A percentile compares a stretch with the other conserved stretches of the same genome.
phyloP scores from a whole-genome alignment of 129 eudicot genomes.

The Deinandra increscens region DNA sequence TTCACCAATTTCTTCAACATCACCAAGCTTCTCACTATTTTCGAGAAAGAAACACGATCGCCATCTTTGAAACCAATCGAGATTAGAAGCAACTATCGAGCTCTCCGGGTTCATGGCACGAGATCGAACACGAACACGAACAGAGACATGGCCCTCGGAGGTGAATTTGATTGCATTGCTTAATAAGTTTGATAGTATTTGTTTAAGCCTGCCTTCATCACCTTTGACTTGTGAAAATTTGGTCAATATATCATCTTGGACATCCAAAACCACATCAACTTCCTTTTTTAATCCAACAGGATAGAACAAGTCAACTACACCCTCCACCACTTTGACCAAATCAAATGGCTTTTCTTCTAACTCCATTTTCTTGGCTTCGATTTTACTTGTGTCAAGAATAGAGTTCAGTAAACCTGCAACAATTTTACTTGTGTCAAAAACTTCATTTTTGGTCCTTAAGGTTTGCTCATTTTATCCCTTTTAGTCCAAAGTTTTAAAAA shows the following conservation, averaged over 20 bases:
- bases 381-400: constrained; percentile 66
- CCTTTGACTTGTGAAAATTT: constrained; percentile 63
- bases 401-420: constrained; percentile 54
- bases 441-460: too few relatives aligned
- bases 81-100: constrained; percentile 29
- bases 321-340: constrained; percentile 53
- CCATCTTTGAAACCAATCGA: constrained; percentile 21
- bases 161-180: constrained; percentile 89
- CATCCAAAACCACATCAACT: constrained; percentile 66
- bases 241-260: constrained; percentile 46
- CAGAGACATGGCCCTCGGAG: constrained; percentile 60
- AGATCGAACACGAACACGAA: constrained; percentile 59
- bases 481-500: too few relatives aligned
- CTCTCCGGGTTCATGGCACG: constrained; percentile 46
- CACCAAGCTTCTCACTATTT: constrained; percentile 12
- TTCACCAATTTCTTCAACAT: constrained; percentile 15
- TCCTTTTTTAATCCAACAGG: constrained; percentile 60
- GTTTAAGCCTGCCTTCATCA: constrained; percentile 61
- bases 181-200: constrained; percentile 62
- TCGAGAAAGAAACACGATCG: constrained; percentile 28
- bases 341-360: constrained; percentile 57
- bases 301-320: constrained; percentile 66
- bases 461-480: too few relatives aligned
- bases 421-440: too few relatives aligned
- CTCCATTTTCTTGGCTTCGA: constrained; percentile 67